Conservation (phyloP, 2,329 filamentous ascomycete species). For the Venturiaceae sp. region DNA sequence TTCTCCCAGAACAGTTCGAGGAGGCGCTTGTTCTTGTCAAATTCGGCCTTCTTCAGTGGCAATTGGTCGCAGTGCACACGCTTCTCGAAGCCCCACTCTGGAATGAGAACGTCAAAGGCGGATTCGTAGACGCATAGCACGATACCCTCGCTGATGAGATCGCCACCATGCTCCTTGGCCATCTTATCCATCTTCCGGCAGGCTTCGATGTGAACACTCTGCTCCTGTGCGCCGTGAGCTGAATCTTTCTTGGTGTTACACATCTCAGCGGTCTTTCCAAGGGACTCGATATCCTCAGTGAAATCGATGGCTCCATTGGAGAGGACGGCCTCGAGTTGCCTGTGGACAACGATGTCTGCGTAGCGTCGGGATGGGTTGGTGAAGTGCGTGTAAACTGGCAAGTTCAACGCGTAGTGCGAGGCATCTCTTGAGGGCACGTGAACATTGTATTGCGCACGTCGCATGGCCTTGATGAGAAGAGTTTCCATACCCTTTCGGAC, state of each 20-base stretch:
- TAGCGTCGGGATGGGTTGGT: constrained; percentile 92
- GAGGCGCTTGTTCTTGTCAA: constrained; percentile 88
- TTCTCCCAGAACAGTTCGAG: constrained; percentile 99
- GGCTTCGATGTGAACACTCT: constrained; percentile 96
- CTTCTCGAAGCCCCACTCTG: constrained; percentile 98
- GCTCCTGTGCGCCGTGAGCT: constrained; percentile 92
- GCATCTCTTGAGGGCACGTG: constrained; percentile 72
- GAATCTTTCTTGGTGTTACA: constrained; percentile 99
- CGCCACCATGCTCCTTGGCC: constrained; percentile 74
- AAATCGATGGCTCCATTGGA: constrained; percentile 78
- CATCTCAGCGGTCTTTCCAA: constrained; percentile 86
- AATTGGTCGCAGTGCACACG: constrained; percentile 97
- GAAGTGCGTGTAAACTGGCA: constrained; percentile 94
- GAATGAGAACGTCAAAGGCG: constrained; percentile 94
- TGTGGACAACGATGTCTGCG: constrained; percentile 89
- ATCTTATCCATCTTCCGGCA: constrained; percentile 94
- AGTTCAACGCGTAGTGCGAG: constrained; percentile 84
- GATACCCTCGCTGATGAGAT: constrained; percentile 91
- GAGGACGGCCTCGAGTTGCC: constrained; percentile 80
- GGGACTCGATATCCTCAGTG: constrained; percentile 74
- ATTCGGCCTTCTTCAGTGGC: constrained; percentile 98
- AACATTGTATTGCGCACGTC: constrained; percentile 90
- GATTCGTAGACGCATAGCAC: constrained; percentile 97
- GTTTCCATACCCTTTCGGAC: constrained; percentile 98
- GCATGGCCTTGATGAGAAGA: constrained; percentile 87